A percentile compares a stretch with the other conserved stretches of the same genome.
Evolutionary conservation across 176 grass and related monocot genomes (phyloP).

Genomic region (Olyra latifolia): DNA sequence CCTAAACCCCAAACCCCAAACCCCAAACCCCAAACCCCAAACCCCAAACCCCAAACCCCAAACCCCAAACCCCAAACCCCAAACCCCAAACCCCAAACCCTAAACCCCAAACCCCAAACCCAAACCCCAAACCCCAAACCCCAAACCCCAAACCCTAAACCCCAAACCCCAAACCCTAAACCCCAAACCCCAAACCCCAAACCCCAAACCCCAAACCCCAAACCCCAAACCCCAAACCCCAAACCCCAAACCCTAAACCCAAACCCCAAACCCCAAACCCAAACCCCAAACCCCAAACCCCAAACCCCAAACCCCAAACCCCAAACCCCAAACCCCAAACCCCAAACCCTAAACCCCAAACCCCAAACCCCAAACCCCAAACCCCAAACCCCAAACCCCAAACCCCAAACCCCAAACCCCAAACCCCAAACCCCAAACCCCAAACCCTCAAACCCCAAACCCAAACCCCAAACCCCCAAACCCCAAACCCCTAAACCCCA

Average conservation of each 20-base stretch:
- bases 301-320: slow-evolving; percentile 26
- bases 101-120: slow-evolving; percentile 24
- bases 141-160: slow-evolving; percentile 7
- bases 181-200: slow-evolving; percentile 31
- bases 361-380: neutral
- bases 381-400: slow-evolving; percentile 4
- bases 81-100: slow-evolving; percentile 28
- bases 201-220: slow-evolving; percentile 12
- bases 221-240: slow-evolving; percentile 16
- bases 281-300: slow-evolving; percentile 32
- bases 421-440: slow-evolving; percentile 11
- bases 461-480: slow-evolving; percentile 14
- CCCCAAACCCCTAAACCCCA: slow-evolving; percentile 3
- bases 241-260: slow-evolving; percentile 9
- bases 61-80: slow-evolving; percentile 33
- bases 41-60: slow-evolving; percentile 36
- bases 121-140: slow-evolving; percentile 1
- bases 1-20: slow-evolving; percentile 24
- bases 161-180: neutral
- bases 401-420: slow-evolving; percentile 18
- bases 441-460: neutral
- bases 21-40: slow-evolving; percentile 32
- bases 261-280: slow-evolving; percentile 9
- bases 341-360: slow-evolving; percentile 18
- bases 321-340: slow-evolving; percentile 19